Evolutionary conservation across 2,329 filamentous ascomycete genomes (phyloP).

Genomic region (Amesomyces nigricolor): DNA sequence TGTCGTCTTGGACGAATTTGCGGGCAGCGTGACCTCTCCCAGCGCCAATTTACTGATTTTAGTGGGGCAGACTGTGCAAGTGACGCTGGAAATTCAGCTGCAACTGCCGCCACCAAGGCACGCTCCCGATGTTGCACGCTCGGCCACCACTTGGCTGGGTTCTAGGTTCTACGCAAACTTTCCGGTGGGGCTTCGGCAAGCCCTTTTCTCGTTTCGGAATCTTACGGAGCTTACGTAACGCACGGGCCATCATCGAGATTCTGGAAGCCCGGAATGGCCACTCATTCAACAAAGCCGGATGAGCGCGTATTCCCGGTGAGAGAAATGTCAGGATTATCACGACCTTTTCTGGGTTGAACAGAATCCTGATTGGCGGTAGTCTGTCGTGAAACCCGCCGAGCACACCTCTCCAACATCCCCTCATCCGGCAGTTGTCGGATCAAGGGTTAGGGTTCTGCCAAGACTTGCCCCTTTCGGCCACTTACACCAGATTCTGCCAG

Average conservation of each 20-base stretch:
- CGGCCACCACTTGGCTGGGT: background rate
- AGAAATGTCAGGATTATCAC: too few species aligned
- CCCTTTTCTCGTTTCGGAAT: background rate
- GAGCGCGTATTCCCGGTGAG: too few species aligned
- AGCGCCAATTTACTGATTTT: background rate
- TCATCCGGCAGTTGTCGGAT: background rate
- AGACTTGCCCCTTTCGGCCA: too few species aligned
- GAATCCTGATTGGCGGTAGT: too few species aligned
- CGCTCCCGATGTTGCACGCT: conserved; percentile 1
- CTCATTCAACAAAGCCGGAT: too few species aligned
- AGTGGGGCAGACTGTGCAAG: conserved; percentile 8
- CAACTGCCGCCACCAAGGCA: background rate
- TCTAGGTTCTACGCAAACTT: background rate
- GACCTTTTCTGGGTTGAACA: too few species aligned
- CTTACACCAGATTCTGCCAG: too few species aligned
- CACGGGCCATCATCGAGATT: background rate
- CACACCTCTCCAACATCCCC: too few species aligned
- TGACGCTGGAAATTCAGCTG: conserved; percentile 4
- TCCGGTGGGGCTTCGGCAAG: conserved; percentile 2
- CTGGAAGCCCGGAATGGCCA: background rate
- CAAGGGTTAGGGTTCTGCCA: background rate
- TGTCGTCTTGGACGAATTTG: too few species aligned
- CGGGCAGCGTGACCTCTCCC: too few species aligned
- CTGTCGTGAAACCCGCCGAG: too few species aligned
- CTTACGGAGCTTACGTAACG: background rate